Evolutionary conservation across 2,329 filamentous ascomycete species (phyloP).

Genomic region (Botrytis elliptica): DNA sequence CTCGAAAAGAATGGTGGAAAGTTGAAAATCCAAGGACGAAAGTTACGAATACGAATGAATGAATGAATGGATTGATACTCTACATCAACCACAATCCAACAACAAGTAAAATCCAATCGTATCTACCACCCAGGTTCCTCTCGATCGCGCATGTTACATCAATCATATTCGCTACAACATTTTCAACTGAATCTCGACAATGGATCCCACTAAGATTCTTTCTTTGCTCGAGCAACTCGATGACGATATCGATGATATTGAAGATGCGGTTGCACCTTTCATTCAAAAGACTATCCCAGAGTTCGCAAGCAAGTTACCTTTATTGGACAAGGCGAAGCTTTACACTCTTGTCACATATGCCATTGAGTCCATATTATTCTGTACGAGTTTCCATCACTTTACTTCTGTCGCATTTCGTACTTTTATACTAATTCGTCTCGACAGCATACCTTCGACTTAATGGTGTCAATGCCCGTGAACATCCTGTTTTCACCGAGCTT

Average conservation of each 20-base stretch:
- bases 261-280: slow-evolving; percentile 72
- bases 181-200: slow-evolving; percentile 28
- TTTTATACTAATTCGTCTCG: slow-evolving; percentile 23
- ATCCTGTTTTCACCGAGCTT: slow-evolving; percentile 83
- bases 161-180: neutral
- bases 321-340: slow-evolving; percentile 94
- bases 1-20: neutral
- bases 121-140: neutral
- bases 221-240: slow-evolving; percentile 55
- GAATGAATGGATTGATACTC: neutral
- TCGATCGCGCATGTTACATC: neutral
- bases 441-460: slow-evolving; percentile 74
- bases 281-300: slow-evolving; percentile 63
- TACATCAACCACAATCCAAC: neutral
- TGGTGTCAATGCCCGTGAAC: slow-evolving; percentile 76
- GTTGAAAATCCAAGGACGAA: neutral
- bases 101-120: neutral
- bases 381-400: slow-evolving; percentile 47
- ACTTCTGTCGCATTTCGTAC: neutral
- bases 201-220: slow-evolving; percentile 43
- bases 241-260: slow-evolving; percentile 74
- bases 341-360: slow-evolving; percentile 86
- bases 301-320: slow-evolving; percentile 73
- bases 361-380: slow-evolving; percentile 86
- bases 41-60: neutral